Percentiles rank a stretch among this genome's conserved stretches.
Evolutionary conservation across 495 filamentous ascomycete genomes (phyloP).

Genomic region (Penicillium simplicissimum): DNA sequence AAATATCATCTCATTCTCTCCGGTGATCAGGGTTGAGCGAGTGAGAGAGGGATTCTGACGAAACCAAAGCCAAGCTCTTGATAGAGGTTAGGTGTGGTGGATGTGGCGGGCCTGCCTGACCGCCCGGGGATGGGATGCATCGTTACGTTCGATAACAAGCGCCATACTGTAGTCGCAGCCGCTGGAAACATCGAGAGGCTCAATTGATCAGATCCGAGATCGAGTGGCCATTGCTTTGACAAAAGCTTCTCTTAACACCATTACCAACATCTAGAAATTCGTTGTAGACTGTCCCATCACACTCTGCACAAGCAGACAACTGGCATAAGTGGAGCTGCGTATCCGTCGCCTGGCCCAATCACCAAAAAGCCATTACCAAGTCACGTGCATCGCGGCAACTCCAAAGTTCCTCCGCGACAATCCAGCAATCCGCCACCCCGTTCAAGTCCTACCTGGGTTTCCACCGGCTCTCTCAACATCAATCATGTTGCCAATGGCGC

Average conservation of each 20-base stretch:
- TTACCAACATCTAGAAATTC: too few species aligned
- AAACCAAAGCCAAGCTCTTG: background rate
- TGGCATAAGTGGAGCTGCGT: background rate
- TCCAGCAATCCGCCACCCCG: constrained; percentile 27
- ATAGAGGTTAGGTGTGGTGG: background rate
- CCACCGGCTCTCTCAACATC: constrained; percentile 6
- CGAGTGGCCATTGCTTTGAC: background rate
- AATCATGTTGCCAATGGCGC: constrained; percentile 35
- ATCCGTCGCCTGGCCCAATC: background rate
- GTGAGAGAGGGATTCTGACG: background rate
- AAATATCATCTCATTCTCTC: background rate
- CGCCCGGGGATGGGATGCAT: background rate
- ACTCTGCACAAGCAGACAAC: background rate
- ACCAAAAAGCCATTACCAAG: background rate
- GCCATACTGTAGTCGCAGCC: background rate
- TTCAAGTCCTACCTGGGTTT: constrained; percentile 8
- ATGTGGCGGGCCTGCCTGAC: constrained; percentile 2
- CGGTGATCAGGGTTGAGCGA: background rate
- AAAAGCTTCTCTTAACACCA: background rate
- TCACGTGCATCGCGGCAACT: constrained; percentile 19
- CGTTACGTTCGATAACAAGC: background rate
- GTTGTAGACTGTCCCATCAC: background rate
- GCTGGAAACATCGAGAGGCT: background rate
- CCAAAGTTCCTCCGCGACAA: constrained; percentile 24
- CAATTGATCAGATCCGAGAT: background rate